Evolutionary conservation across 345 rosid species (phyloP), one percentile per base, ranked within the genome.

Genomic region (Arabidopsis suecica): DNA sequence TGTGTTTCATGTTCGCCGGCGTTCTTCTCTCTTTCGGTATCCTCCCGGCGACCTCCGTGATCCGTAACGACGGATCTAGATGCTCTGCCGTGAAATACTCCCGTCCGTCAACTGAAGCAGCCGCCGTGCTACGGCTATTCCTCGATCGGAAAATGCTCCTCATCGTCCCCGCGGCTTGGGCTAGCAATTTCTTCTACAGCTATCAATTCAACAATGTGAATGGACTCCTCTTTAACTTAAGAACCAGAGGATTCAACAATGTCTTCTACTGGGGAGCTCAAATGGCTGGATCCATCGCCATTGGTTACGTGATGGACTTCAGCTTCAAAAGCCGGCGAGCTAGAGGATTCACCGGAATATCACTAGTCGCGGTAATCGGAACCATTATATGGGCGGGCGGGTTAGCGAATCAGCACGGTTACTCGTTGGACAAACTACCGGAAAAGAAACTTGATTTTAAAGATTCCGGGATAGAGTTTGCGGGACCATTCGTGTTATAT

Each of bases 221-320:
- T 20, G 88, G 79, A 0, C 78, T 66, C n/a, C 71, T 83, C 41
- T 94, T 94, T 63, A 88, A 83, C 61, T 40, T 94, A 44, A 79
- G 97, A 82, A 91, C 95, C 0, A 86, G 98, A 68, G 96, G 98
- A 0, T 70, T 91, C 79, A 94, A 90, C 85, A 94, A 91, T 20
- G 91, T 88, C 18, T 94, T 91, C 61, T 91, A 94, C 9, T 94
- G 98, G 96, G 98, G 93, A 18, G 97, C 97, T 0, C 97, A 91
- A 79, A 93, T 93, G 97, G 18, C 80, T 47, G 98, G 98, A 1
- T 91, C 97, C 0, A 45, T 83, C 0, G 87, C 82, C 11, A 85
- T 94, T n/a, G 95, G 97, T 0, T 89, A 84, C 11, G 11, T 86
- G 1, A 71, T 94, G 84, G 98, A 94, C 65, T 91, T 91, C 79